These are phyloP conservation scores for Zymoseptoria tritici DNA, from an alignment of 2,329 filamentous ascomycete genomes.

Conservation along the genomic window DNA sequence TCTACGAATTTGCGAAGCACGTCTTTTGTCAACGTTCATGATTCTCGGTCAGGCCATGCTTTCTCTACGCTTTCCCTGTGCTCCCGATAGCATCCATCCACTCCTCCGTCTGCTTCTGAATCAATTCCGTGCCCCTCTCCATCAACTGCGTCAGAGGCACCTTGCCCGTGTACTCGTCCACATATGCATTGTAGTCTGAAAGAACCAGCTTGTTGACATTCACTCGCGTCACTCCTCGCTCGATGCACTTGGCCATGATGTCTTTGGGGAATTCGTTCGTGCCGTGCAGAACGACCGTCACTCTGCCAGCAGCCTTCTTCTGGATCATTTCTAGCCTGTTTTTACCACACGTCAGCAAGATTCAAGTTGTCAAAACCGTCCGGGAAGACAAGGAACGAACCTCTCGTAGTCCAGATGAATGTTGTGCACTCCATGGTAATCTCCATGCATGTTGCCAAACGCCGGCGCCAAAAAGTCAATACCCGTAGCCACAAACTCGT, in stretches of 20 bases:
- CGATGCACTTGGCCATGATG: constrained; percentile 48
- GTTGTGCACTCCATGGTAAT: constrained; percentile 55
- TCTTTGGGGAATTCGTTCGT: constrained; percentile 51
- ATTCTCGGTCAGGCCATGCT: neutral
- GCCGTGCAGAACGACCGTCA: constrained; percentile 51
- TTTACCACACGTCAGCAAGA: neutral
- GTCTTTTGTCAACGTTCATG: neutral
- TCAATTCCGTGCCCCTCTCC: constrained; percentile 48
- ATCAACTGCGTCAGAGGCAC: constrained; percentile 47
- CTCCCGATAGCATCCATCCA: constrained; percentile 42
- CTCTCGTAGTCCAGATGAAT: constrained; percentile 53
- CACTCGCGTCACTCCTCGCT: constrained; percentile 48
- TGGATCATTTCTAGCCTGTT: constrained; percentile 40
- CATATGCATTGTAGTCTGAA: constrained; percentile 42
- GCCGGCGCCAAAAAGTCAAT: constrained; percentile 29
- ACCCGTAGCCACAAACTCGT: constrained; percentile 26
- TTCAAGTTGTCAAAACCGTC: neutral
- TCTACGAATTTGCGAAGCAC: neutral
- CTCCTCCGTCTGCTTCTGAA: constrained; percentile 49
- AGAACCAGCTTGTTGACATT: constrained; percentile 55
- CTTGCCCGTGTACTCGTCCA: constrained; percentile 42
- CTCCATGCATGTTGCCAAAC: constrained; percentile 29
- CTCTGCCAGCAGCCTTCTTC: constrained; percentile 40
- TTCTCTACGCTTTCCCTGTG: constrained; percentile 14
- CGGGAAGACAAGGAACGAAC: constrained; percentile 8